Evolutionary conservation across 192 early-diverging fungal species (phyloP), one percentile per base, ranked within the genome.

Genomic region (Bifiguratus adelaidae): DNA sequence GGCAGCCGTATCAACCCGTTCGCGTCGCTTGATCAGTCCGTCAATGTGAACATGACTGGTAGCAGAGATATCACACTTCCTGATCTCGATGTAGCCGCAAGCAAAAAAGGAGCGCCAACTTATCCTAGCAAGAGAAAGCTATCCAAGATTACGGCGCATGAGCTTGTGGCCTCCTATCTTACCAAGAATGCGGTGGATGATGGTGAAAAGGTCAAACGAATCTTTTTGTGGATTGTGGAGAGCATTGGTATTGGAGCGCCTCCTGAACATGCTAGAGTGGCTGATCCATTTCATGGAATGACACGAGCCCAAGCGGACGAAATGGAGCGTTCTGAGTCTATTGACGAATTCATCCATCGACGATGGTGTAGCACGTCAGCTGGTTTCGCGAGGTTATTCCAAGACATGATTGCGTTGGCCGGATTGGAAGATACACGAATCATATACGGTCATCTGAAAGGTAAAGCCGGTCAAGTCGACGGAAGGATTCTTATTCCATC

Each of bases 171-270:
- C 16, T 76, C 75, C 65, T 79, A 77, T 33, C 59, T 86, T 7
- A 71, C 72, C 3, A 68, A 81, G 23, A 80, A 80, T 1, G 82
- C 81, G 36, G 66, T 65, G 32, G 66, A 61, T 11, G 69, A 74
- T 2, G 36, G 77, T 1, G 70, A 73, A 36, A 77, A 76, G 20
- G 56, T 77, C n/a, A 69, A 81, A 3, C 71, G 70, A 7, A 65
- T 77, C 15, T 86, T 83, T 63, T 58, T 68, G 3, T 86, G 83
- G 83, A 67, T 86, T 6, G 73, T 76, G 25, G 70, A 73, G 25
- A 86, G 83, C 50, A 77, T 86, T 53, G 46, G 50, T 21, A 51
- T 67, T 15, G 52, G 55, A 18, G 52, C 36, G 19, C 30, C 44
- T 13, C 9, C n/a, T 24, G 33, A 43, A 37, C 9, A 24, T 24